phyloP scores from a whole-genome alignment of 2,329 filamentous ascomycete species.

The Sordariomycetes sp. region DNA sequence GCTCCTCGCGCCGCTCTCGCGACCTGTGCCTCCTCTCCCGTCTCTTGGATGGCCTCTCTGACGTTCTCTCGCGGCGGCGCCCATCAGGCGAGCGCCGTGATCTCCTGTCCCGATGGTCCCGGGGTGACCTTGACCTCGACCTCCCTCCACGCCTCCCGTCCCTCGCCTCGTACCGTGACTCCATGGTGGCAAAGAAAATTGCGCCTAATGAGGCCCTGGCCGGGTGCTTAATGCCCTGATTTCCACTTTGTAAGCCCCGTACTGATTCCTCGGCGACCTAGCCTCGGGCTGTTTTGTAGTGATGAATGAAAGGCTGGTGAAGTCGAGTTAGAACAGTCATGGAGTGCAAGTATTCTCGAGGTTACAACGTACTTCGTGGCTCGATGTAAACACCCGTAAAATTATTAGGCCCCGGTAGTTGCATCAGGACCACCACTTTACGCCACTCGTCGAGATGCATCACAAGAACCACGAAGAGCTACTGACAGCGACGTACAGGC shows the following conservation, averaged over 20 bases:
- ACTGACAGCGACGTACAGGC: no score
- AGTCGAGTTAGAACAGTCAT: neutral
- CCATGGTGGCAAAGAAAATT: neutral
- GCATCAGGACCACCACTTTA: no score
- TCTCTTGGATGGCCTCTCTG: neutral
- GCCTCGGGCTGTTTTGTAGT: neutral
- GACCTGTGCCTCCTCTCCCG: neutral
- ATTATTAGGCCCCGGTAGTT: no score
- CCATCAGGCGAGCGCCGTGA: neutral
- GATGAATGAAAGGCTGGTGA: neutral
- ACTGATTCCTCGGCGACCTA: no score
- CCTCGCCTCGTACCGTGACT: neutral
- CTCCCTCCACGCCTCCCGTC: neutral
- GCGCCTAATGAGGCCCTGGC: no score
- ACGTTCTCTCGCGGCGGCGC: neutral
- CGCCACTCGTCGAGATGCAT: no score
- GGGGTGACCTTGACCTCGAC: slow-evolving; percentile 1
- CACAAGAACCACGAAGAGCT: no score
- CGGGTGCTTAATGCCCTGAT: no score
- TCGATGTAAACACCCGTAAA: neutral
- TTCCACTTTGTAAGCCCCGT: no score
- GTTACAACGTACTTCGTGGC: neutral
- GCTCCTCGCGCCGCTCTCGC: neutral
- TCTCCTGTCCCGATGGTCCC: neutral
- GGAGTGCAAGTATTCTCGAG: neutral